These are phyloP conservation scores for Rutidosis leptorrhynchoides DNA, from an alignment of 129 eudicot species.

Conservation along the genomic window DNA sequence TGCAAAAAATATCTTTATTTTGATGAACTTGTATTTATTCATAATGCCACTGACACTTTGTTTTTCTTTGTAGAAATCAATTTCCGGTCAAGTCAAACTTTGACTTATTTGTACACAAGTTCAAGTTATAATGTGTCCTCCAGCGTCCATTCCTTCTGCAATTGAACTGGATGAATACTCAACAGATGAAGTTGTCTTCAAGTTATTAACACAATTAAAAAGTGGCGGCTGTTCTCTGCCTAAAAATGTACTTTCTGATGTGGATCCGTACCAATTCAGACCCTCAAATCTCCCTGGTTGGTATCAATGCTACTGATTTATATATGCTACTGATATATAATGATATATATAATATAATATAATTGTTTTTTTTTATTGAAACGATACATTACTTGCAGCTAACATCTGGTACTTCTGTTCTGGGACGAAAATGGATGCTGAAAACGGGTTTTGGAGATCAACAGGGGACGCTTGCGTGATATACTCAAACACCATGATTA, in stretches of 20 bases:
- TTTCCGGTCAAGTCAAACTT: slow-evolving; percentile 6
- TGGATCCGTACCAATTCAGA: slow-evolving; percentile 50
- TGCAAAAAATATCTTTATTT: neutral
- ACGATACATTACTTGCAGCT: slow-evolving; percentile 38
- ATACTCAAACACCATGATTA: slow-evolving; percentile 40
- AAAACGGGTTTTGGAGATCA: slow-evolving; percentile 56
- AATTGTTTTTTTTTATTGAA: slow-evolving; percentile 14
- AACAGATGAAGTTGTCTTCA: slow-evolving; percentile 42
- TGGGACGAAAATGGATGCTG: slow-evolving; percentile 35
- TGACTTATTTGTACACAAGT: slow-evolving; percentile 5
- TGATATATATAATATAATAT: too few species aligned
- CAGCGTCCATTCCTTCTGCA: slow-evolving; percentile 33
- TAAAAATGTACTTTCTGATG: slow-evolving; percentile 39
- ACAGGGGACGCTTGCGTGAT: slow-evolving; percentile 52
- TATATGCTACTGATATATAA: neutral
- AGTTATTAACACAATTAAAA: slow-evolving; percentile 27
- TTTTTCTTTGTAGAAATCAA: slow-evolving; percentile 21
- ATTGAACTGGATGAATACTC: slow-evolving; percentile 28
- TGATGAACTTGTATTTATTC: neutral
- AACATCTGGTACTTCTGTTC: slow-evolving; percentile 48
- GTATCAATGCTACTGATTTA: slow-evolving; percentile 11
- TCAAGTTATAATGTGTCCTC: slow-evolving; percentile 51
- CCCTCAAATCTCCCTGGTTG: slow-evolving; percentile 72
- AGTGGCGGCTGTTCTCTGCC: slow-evolving; percentile 44
- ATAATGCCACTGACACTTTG: slow-evolving; percentile 16